Base-by-base conservation (phyloP, 768 basidiomycete species). In the Suillus hirtellus region DNA sequence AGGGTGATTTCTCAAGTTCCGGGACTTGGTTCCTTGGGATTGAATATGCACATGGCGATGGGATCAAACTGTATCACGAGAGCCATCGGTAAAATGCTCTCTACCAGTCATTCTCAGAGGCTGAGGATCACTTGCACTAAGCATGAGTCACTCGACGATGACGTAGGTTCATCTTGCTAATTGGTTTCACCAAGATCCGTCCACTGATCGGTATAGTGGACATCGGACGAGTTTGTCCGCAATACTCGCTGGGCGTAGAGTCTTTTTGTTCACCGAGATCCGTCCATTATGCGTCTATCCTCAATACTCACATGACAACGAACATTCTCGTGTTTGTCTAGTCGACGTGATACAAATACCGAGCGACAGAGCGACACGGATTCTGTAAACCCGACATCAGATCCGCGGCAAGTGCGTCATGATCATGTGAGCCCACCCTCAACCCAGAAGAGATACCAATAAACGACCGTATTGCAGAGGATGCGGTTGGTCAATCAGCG, bases 11-110 rank as follows among this genome's bases (percentile, higher is more conserved):
- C 64, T 35, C 46, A 61, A 1, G 71, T 64, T 62, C 31, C 37
- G 24, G 46, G 65, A 71, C 3, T 65, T 64, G 17, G 10, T 62
- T 35, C 34, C 19, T 53, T 34, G 52, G 52, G 59, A 27, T 54
- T 64, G 10, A 66, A 67, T n/a, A 35, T 15, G 24, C 65, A 27
- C 31, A 72, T 54, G 10, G 74, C 74, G 62, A 69, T 72, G 35
- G 67, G 50, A 27, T 44, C 14, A 68, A 61, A 15, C 65, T 65
- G 58, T 63, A 61, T 11, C 69, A 17, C 66, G 44, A 54, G 46
- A 37, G 10, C 31, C 5, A 37, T 63, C 62, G 15, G 67, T 40
- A 64, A 9, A 58, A 17, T 43, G 42, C 42, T 43, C 17, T 19
- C 42, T 17, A n/a, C 9, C 7, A 19, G 15, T 17, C 40, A 14